Evolutionary conservation across 805 yeast species (phyloP).

Genomic region (Cyberlindnera samutprakarnensis): DNA sequence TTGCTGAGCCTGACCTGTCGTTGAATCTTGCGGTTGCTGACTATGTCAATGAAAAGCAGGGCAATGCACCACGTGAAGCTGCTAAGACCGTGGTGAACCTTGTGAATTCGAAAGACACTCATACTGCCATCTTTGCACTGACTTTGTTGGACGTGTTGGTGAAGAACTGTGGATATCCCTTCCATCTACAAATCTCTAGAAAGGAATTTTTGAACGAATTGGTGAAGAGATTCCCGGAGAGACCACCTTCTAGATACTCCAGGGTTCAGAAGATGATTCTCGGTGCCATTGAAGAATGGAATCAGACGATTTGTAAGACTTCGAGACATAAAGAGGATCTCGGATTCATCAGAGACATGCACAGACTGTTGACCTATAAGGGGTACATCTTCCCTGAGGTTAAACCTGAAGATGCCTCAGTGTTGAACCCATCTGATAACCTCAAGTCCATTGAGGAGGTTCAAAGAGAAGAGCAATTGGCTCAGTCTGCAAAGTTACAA

Average conservation of each 20-base stretch:
- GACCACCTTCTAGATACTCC: constrained; percentile 82
- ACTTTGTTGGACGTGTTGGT: constrained; percentile 82
- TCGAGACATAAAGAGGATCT: constrained; percentile 87
- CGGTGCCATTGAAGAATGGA: constrained; percentile 95
- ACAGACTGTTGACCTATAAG: constrained; percentile 76
- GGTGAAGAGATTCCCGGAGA: constrained; percentile 89
- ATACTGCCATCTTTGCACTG: constrained; percentile 77
- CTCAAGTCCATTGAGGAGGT: constrained; percentile 84
- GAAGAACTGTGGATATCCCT: constrained; percentile 96
- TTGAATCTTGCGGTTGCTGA: constrained; percentile 91
- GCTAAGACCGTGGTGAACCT: constrained; percentile 78
- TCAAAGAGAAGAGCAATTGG: constrained; percentile 86
- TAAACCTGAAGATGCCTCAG: constrained; percentile 86
- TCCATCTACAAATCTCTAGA: constrained; percentile 89
- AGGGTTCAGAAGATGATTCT: constrained; percentile 78
- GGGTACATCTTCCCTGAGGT: constrained; percentile 94
- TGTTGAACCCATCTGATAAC: constrained; percentile 81
- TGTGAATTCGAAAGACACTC: constrained; percentile 76
- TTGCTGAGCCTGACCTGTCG: constrained; percentile 81
- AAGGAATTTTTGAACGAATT: constrained; percentile 91
- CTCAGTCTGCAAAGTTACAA: constrained; percentile 91
- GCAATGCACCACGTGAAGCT: constrained; percentile 85
- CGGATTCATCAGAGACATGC: constrained; percentile 93
- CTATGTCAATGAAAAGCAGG: constrained; percentile 86
- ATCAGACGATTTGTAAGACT: constrained; percentile 86